Evolutionary conservation across 129 eudicot genomes (phyloP).

Genomic region (Artemisia annua): DNA sequence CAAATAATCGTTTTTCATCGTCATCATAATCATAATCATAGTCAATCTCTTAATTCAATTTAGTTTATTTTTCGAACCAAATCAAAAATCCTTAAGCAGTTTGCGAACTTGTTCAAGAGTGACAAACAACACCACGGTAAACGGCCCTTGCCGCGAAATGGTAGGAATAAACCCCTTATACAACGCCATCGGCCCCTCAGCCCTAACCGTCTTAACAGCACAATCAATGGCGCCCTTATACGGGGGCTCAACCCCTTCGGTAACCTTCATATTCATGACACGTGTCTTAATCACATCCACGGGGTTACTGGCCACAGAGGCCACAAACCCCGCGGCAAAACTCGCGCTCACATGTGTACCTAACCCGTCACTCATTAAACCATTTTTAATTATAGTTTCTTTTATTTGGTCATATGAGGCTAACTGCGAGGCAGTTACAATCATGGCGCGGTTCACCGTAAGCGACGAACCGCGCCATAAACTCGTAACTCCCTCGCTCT

Average conservation of each 20-base stretch:
- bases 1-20: constrained; percentile 21
- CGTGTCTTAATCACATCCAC: constrained; percentile 81
- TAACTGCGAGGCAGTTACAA: constrained; percentile 78
- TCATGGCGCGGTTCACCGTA: constrained; percentile 93
- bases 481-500: constrained; percentile 53
- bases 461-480: constrained; percentile 82
- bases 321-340: constrained; percentile 85
- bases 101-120: constrained; percentile 77
- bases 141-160: constrained; percentile 78
- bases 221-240: constrained; percentile 77
- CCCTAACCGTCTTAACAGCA: constrained; percentile 59
- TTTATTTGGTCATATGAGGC: constrained; percentile 83
- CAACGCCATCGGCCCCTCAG: constrained; percentile 74
- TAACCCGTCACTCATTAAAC: constrained; percentile 58
- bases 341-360: constrained; percentile 80
- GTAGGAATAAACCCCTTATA: constrained; percentile 82
- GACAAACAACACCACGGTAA: constrained; percentile 69
- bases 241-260: constrained; percentile 55
- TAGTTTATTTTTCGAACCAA: neutral
- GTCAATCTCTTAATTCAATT: neutral
- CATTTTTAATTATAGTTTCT: constrained; percentile 48
- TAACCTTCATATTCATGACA: constrained; percentile 82
- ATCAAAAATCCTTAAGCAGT: constrained; percentile 49
- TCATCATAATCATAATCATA: constrained; percentile 21
- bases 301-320: constrained; percentile 74